Base-by-base conservation (phyloP, 2,329 filamentous ascomycete genomes). In the Fusarium sp. region DNA sequence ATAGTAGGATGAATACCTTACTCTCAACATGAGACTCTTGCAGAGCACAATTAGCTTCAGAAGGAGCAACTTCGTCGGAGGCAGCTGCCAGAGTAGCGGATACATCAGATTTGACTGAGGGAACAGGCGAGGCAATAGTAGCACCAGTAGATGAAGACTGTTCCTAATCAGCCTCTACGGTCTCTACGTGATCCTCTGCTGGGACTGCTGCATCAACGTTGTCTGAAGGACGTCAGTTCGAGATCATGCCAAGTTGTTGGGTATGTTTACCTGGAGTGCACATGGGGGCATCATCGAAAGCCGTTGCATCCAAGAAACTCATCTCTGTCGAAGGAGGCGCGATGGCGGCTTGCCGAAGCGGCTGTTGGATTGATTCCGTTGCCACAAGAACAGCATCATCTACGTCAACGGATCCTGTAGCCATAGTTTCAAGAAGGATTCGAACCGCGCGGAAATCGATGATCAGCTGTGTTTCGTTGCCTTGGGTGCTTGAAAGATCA, bases 391-490 rank as follows among this genome's bases (percentile, higher is more conserved):
- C 32, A 34, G 15, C 32, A n/a, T 17, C 7, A 4, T 34, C n/a
- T n/a, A 4, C 32, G 15, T 15, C 14, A 34, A n/a, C 32, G 8
- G 15, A 15, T 4, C 19, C 28, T 1, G 9, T 17, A 2, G 26
- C 49, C 3, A 46, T 11, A 2, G 19, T 24, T 11, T 57, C 32
- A 4, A 57, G 52, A 8, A 39, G 51, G 4, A 11, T 4, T 6
- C 20, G 32, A 3, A 34, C 3, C 1, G 6, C 3, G 2, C 36
- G 3, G 10, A 21, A 4, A 15, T 45, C 24, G 0, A 6, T 4
- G 6, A 38, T 3, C 12, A 38, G 1, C 0, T 9, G 4, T 0
- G 54, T 20, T 3, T 14, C 17, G 9, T 6, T 3, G 2, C 11
- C 2, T 4, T 6, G 9, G 6, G 23, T 11, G 21, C 32, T 17